Evolutionary conservation across 352 stramenopile genomes (phyloP), one percentile per base, ranked within the genome.

Genomic region (Phytopythium vexans): DNA sequence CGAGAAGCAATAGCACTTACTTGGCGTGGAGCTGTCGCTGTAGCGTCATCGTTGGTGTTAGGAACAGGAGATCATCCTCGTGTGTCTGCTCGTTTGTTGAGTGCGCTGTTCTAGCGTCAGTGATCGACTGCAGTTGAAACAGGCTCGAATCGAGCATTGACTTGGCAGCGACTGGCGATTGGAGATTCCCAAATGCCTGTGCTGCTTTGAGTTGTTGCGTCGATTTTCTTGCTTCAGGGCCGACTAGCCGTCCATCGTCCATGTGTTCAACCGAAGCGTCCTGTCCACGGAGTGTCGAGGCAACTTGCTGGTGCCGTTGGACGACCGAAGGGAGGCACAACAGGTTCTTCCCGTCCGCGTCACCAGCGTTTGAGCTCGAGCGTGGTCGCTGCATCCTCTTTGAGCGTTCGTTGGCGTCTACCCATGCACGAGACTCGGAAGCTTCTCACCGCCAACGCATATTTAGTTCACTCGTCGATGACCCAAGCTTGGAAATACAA

Each of bases 1-100:
- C 36, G 35, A 52, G 39, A 56, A 21, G 8, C 45, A 42, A 14
- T 32, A 61, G 41, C 21, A 63, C 66, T 10, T 60, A 80, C 70
- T 74, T 76, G 52, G 57, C 64, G 51, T 80, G 70, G 35, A 80
- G 64, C 16, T 74, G 64, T 39, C 70, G 54, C 36, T 70, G 66
- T 16, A 60, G 49, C 27, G 70, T 80, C 56, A 80, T 62, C 1
- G 70, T 77, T 33, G 64, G 67, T 27, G 77, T 61, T 38, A 80
- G 54, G 50, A 74, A 80, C 33, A 74, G 60, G 6, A 70, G 52
- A 12, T 61, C 42, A 32, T 64, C 56, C 1, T 41, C 37, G 12
- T 33, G 16, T 36, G 1, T 42, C 11, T n/a, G 10, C 40, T 54
- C 48, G 36, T 8, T 54, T 15, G 16, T 41, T n/a, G 15, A 21